Percentiles rank a stretch among this genome's conserved stretches.
Evolutionary conservation across 202 grass and related monocot genomes (phyloP).

Genomic region (Bolboschoenoplectus hybrid): DNA sequence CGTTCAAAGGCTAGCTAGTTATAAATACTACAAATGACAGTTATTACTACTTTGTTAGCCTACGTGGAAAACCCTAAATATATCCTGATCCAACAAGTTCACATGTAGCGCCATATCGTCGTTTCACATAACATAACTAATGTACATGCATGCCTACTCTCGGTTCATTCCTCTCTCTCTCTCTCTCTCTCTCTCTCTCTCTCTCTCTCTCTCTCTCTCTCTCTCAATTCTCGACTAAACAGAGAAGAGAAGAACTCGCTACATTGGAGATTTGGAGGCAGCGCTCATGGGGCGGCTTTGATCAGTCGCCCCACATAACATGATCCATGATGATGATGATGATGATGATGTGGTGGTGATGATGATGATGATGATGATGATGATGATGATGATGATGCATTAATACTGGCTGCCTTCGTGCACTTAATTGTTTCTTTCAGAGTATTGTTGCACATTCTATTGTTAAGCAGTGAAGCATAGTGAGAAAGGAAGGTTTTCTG

Average conservation of each 20-base stretch:
- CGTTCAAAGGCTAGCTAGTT: not conserved
- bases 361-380: too few species aligned
- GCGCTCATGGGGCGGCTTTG: not conserved
- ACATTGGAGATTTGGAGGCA: not conserved
- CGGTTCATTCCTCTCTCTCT: not conserved
- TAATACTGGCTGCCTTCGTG: not conserved
- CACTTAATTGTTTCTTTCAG: not conserved
- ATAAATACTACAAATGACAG: constrained; percentile 9
- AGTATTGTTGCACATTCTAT: not conserved
- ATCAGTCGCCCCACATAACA: not conserved
- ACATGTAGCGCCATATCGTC: constrained; percentile 1
- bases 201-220: not conserved
- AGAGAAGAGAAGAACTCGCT: not conserved
- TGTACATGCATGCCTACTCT: not conserved
- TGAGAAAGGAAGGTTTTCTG: not conserved
- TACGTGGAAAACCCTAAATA: not conserved
- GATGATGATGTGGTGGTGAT: too few species aligned
- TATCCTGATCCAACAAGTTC: constrained; percentile 18
- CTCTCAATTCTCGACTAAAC: not conserved
- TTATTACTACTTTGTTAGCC: not conserved
- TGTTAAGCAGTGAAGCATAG: not conserved
- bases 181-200: not conserved
- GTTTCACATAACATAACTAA: not conserved
- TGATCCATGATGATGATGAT: too few species aligned
- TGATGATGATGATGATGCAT: too few species aligned